These are phyloP conservation scores for Xylaria palmicola DNA, from an alignment of 495 filamentous ascomycete species.

Conservation along the genomic window DNA sequence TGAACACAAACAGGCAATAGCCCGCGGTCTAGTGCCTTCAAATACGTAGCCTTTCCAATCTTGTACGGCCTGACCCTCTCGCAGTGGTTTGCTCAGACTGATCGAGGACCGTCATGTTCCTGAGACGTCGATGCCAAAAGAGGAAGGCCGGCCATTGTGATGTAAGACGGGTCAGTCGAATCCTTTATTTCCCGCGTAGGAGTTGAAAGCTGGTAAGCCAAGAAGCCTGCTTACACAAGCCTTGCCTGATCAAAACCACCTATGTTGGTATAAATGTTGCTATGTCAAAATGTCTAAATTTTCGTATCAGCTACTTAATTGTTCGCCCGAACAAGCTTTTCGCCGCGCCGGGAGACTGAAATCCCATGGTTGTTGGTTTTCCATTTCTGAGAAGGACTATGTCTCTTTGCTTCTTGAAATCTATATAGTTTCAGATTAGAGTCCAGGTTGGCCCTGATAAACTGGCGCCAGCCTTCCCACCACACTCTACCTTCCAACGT, in stretches of 20 bases:
- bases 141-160: neutral
- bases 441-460: neutral
- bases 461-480: constrained; percentile 5
- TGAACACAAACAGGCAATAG: too few relatives aligned
- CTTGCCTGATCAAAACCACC: neutral
- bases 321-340: neutral
- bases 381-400: neutral
- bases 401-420: neutral
- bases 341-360: neutral
- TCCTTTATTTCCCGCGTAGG: neutral
- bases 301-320: neutral
- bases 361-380: neutral
- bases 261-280: neutral
- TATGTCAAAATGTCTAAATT: neutral
- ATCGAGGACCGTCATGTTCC: too few relatives aligned
- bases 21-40: neutral
- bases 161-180: neutral
- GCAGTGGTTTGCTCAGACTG: neutral
- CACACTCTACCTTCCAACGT: constrained; percentile 17
- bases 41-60: neutral
- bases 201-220: neutral
- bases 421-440: neutral
- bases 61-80: too few relatives aligned
- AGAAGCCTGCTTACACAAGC: neutral
- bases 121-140: neutral